Evolutionary conservation across 345 rosid species (phyloP).

Genomic region (Nephelium lappaceum): DNA sequence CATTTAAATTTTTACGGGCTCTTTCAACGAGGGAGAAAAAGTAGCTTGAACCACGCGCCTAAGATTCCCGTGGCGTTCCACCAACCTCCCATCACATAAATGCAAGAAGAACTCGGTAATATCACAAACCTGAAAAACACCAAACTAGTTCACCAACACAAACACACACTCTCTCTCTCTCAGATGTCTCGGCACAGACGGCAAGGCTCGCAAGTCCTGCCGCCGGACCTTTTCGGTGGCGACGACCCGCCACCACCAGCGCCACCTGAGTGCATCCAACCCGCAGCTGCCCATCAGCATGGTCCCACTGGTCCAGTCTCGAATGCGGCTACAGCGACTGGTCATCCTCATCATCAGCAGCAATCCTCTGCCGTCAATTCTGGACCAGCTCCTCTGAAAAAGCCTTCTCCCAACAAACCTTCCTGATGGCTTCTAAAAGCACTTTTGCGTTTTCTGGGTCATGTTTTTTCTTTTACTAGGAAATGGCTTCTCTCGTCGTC

Average conservation of each 20-base stretch:
- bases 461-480: background rate
- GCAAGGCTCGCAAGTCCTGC: slow-evolving; percentile 42
- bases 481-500: background rate
- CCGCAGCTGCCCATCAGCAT: background rate
- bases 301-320: background rate
- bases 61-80: background rate
- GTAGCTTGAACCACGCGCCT: background rate
- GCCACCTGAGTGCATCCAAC: background rate
- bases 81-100: background rate
- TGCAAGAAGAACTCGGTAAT: background rate
- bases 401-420: background rate
- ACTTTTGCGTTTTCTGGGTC: background rate
- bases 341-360: background rate
- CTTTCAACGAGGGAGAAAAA: background rate
- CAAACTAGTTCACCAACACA: background rate
- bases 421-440: background rate
- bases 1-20: too few relatives aligned
- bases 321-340: background rate
- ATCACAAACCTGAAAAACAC: background rate
- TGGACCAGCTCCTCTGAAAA: background rate
- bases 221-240: slow-evolving; percentile 35
- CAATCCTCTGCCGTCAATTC: background rate
- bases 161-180: background rate
- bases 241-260: slow-evolving; percentile 15
- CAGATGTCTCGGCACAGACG: slow-evolving; percentile 53